Evolutionary conservation across 1,284 basidiomycete genomes (phyloP).

Genomic region (Moesziomyces parantarcticus): DNA sequence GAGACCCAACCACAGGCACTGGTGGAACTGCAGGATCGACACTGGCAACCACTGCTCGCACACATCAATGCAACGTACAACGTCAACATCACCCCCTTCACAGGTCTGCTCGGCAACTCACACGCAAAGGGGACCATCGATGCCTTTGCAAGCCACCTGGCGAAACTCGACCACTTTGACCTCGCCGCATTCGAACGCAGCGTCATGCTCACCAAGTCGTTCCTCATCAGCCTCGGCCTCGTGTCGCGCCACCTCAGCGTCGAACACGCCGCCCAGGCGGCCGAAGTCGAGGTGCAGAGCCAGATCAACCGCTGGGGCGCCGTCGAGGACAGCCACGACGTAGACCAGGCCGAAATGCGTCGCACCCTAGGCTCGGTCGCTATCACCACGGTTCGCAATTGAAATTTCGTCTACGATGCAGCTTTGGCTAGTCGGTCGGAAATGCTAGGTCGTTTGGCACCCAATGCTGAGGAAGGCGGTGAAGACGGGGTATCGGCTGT

Average conservation of each 20-base stretch:
- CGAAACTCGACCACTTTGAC: conserved; percentile 41
- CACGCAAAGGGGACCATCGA: conserved; percentile 32
- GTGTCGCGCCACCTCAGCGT: conserved; percentile 76
- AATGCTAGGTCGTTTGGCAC: conserved; percentile 14
- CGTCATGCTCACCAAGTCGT: conserved; percentile 89
- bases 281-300: conserved; percentile 91
- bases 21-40: conserved; percentile 81
- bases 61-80: conserved; percentile 81
- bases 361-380: conserved; percentile 75
- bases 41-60: conserved; percentile 88
- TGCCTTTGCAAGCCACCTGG: conserved; percentile 31
- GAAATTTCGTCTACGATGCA: conserved; percentile 6
- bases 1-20: conserved; percentile 80
- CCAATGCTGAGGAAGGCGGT: neutral
- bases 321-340: conserved; percentile 84
- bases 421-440: conserved; percentile 35
- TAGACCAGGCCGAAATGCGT: conserved; percentile 93
- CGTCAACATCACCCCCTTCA: conserved; percentile 53
- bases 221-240: conserved; percentile 87
- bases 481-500: conserved; percentile 7
- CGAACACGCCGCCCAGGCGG: conserved; percentile 84
- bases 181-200: conserved; percentile 84
- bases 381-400: conserved; percentile 32
- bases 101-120: conserved; percentile 37
- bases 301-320: conserved; percentile 98